A percentile compares a stretch with the other conserved stretches of the same genome.
Conservation (phyloP, 345 rosid genomes). For the Brassica incana region DNA sequence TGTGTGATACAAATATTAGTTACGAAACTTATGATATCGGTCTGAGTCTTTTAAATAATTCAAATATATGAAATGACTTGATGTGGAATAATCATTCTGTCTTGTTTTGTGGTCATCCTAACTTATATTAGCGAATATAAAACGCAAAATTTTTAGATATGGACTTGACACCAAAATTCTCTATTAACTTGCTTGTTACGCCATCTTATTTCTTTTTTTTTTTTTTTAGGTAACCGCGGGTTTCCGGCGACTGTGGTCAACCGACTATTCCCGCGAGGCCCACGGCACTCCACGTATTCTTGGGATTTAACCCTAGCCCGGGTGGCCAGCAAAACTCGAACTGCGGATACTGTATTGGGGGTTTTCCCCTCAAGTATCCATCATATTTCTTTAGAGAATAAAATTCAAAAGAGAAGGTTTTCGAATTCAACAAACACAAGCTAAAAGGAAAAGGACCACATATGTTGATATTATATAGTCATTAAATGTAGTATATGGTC, state of each 20-base stretch:
- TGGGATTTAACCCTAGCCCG: no score
- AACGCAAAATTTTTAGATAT: background rate
- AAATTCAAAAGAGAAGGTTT: constrained; percentile 12
- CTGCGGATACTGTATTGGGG: no score
- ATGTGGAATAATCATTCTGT: background rate
- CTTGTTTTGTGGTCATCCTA: background rate
- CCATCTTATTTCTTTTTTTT: background rate
- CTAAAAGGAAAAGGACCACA: constrained; percentile 16
- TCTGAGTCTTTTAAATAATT: background rate
- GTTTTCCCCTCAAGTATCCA: no score
- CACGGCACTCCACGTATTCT: no score
- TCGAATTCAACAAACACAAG: constrained; percentile 4
- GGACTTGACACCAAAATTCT: constrained; percentile 16
- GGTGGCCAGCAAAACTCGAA: no score
- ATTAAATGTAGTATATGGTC: constrained; percentile 16
- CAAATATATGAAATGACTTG: background rate
- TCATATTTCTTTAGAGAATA: background rate
- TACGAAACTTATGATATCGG: background rate
- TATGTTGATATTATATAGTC: constrained; percentile 1
- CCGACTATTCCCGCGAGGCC: no score
- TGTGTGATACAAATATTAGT: background rate
- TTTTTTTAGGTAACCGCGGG: no score
- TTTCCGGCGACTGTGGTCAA: no score
- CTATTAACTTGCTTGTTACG: constrained; percentile 16
- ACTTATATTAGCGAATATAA: background rate